A percentile compares a stretch with the other conserved stretches of the same genome.
phyloP scores from a whole-genome alignment of 192 early-diverging fungal species.

The Coemansia sp. region DNA sequence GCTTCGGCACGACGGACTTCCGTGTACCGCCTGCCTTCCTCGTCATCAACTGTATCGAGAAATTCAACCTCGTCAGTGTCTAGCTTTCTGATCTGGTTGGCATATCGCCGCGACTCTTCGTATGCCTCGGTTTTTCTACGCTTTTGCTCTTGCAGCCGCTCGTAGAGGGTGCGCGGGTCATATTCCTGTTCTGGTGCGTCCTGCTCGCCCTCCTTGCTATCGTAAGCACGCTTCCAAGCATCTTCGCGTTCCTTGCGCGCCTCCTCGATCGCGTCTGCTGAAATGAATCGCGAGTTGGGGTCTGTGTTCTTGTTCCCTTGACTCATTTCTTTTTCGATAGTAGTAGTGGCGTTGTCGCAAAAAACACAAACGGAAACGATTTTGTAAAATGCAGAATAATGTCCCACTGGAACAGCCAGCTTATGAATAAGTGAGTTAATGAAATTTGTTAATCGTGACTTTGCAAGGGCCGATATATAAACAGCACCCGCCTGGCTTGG shows the following conservation, averaged over 20 bases:
- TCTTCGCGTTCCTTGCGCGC: constrained; percentile 39
- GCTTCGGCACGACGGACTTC: constrained; percentile 19
- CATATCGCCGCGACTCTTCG: constrained; percentile 56
- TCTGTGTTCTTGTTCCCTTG: constrained; percentile 11
- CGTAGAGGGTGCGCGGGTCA: constrained; percentile 75
- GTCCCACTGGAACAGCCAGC: too few species aligned
- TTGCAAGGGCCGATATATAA: background rate
- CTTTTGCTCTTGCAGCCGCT: constrained; percentile 73
- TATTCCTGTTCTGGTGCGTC: constrained; percentile 38
- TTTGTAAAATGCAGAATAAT: background rate
- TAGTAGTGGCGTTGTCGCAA: too few species aligned
- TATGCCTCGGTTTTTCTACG: constrained; percentile 64
- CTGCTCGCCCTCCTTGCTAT: background rate
- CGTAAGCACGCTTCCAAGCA: constrained; percentile 45
- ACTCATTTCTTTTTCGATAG: constrained; percentile 5
- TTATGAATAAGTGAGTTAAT: too few species aligned
- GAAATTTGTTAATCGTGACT: too few species aligned
- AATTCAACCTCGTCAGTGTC: constrained; percentile 74
- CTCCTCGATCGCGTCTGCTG: constrained; percentile 36
- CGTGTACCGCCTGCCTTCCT: constrained; percentile 12
- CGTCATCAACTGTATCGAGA: constrained; percentile 60
- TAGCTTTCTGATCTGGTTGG: constrained; percentile 64
- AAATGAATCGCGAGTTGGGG: constrained; percentile 44
- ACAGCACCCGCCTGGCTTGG: too few species aligned
- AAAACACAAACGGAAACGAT: background rate